phyloP scores from a whole-genome alignment of 306 rosid species.

The Vigna trinervia region DNA sequence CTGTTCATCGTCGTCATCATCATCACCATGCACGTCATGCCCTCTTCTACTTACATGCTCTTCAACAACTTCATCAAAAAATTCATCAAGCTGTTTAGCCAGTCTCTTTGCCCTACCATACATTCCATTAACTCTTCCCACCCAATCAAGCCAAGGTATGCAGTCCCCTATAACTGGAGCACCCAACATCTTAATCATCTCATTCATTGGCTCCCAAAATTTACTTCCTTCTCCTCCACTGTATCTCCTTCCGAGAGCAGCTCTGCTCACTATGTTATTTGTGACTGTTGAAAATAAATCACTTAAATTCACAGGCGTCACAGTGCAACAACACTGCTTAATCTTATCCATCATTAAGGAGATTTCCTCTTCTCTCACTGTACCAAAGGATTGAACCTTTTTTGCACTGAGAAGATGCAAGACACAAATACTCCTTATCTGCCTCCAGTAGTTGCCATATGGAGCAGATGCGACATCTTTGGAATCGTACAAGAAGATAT shows the following conservation, averaged over 20 bases:
- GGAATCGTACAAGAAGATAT: conserved; percentile 25
- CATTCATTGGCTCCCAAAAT: not conserved
- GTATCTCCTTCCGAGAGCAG: conserved; percentile 19
- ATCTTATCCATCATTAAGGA: conserved; percentile 32
- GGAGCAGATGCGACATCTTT: conserved; percentile 21
- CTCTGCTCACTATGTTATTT: conserved; percentile 27
- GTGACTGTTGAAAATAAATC: not conserved
- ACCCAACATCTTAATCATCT: conserved; percentile 17
- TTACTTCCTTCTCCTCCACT: not conserved
- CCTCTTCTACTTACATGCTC: not conserved
- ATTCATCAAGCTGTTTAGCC: conserved; percentile 22
- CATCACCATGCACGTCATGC: not conserved
- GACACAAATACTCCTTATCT: conserved; percentile 18
- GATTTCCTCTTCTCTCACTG: conserved; percentile 38
- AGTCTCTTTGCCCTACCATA: conserved; percentile 22
- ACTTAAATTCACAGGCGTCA: conserved; percentile 12
- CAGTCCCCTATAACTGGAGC: not conserved
- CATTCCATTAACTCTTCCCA: not conserved
- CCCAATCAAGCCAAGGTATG: conserved; percentile 30
- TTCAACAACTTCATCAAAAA: conserved; percentile 27
- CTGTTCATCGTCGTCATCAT: not conserved
- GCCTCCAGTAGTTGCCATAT: conserved; percentile 42
- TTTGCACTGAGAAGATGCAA: conserved; percentile 40
- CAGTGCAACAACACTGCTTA: not conserved
- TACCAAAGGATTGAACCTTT: conserved; percentile 35